Percentiles rank a stretch among this genome's conserved stretches.
These are phyloP conservation scores for Fonsecaea multimorphosa DNA, from an alignment of 2,329 filamentous ascomycete genomes.

Conservation along the genomic window DNA sequence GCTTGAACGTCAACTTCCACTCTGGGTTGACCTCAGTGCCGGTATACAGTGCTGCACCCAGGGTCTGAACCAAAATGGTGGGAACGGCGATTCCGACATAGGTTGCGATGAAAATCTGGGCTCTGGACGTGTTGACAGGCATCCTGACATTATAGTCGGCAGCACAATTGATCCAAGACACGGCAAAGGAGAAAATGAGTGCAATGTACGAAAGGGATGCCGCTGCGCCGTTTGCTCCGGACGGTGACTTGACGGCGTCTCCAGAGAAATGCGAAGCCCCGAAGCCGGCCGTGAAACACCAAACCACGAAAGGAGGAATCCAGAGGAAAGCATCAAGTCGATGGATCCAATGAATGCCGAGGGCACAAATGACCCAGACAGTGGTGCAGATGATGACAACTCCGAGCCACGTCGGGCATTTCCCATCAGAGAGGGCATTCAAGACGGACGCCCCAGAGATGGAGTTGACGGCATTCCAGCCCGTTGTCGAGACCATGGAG, in stretches of 20 bases:
- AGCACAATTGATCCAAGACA: constrained; percentile 49
- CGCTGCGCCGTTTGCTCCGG: constrained; percentile 44
- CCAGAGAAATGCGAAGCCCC: constrained; percentile 45
- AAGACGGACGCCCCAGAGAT: constrained; percentile 48
- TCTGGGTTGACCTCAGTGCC: constrained; percentile 15
- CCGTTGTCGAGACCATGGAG: constrained; percentile 48
- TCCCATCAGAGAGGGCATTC: constrained; percentile 47
- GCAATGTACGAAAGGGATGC: constrained; percentile 47
- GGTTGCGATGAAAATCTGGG: constrained; percentile 18
- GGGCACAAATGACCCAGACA: constrained; percentile 47
- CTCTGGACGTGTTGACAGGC: constrained; percentile 42
- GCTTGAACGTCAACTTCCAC: constrained; percentile 18
- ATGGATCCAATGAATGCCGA: constrained; percentile 50
- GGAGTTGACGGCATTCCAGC: constrained; percentile 50
- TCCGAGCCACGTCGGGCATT: constrained; percentile 47
- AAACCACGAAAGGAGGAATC: constrained; percentile 48
- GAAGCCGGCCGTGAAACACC: constrained; percentile 48
- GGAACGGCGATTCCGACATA: constrained; percentile 16
- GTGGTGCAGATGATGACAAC: constrained; percentile 48
- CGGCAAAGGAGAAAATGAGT: constrained; percentile 47
- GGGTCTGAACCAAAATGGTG: constrained; percentile 13
- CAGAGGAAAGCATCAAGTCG: constrained; percentile 46
- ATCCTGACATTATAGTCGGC: constrained; percentile 50
- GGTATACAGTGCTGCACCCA: constrained; percentile 15
- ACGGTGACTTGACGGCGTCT: constrained; percentile 38